Base-by-base conservation (phyloP, 2,329 filamentous ascomycete genomes). In the Penicillium sp. region DNA sequence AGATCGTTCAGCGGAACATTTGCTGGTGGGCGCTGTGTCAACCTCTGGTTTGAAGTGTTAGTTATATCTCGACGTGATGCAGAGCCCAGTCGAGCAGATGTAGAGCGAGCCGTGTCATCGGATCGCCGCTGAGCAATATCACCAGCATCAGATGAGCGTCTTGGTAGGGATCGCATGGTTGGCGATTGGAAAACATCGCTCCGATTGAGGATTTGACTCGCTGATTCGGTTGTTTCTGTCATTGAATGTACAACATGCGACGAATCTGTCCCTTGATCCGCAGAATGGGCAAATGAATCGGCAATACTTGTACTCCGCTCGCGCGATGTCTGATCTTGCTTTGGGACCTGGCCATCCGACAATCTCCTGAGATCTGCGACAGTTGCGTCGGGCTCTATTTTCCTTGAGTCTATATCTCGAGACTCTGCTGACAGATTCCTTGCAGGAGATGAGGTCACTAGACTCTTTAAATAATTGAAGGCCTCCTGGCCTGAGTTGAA, bases 141-240 rank as follows among this genome's bases (percentile, higher is more conserved):
- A 16, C 64, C 68, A 19, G 62, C 63, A 51, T 64, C 62, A 13
- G 72, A 69, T n/a, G 63, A 62, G n/a, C 61, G 63, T 44, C 66
- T 60, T 23, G 69, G 65, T 64, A 73, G 64, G 37, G 68, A 71
- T 49, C 75, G 68, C 48, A 92, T 84, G 0, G 88, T 90, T 16
- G 92, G 92, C 26, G 87, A 88, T 63, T 90, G 87, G 68, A 99
- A 98, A 9, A 97, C 89, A 65, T 95, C 91, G 65, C 92, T 97
- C 33, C 90, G 87, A 53, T 86, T 85, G 9, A 99, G 78, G 37
- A 98, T 97, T 73, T 96, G 92, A 71, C 93, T 98, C 3, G 91
- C 93, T 3, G 93, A 96, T 48, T 89, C 88, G 55, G 82, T 81
- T n/a, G 81, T 85, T 57, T 93, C 91, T 43, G 93, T 89, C 53